These are phyloP conservation scores for Cotoneaster glaucophyllus DNA, from an alignment of 306 rosid genomes.

Conservation along the genomic window DNA sequence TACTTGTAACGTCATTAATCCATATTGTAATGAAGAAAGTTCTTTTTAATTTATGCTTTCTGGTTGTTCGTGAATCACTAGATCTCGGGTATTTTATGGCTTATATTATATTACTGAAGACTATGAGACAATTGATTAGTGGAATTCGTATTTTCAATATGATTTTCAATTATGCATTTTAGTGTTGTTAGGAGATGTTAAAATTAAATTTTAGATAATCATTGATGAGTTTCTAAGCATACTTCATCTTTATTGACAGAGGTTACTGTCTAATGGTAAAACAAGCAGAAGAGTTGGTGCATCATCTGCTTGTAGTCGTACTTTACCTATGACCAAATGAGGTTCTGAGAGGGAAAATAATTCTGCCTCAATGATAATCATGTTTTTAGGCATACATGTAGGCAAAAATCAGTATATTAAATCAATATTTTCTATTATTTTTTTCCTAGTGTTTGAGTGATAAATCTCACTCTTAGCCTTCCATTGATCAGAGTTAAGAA, in stretches of 20 bases:
- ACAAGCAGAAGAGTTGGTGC: slow-evolving; percentile 39
- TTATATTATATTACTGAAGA: neutral
- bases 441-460: neutral
- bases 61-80: neutral
- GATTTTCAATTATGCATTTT: neutral
- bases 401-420: neutral
- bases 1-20: neutral
- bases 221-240: neutral
- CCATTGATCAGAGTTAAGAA: neutral
- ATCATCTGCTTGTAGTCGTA: slow-evolving; percentile 31
- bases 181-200: neutral
- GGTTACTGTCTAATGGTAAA: slow-evolving; percentile 50
- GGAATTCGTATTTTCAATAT: neutral
- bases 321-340: slow-evolving; percentile 39
- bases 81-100: slow-evolving; percentile 46
- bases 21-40: no score
- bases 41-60: no score
- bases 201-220: neutral
- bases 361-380: slow-evolving; percentile 48
- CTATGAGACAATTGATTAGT: neutral
- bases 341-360: slow-evolving; percentile 53
- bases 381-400: slow-evolving; percentile 9
- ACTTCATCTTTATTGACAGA: slow-evolving; percentile 26
- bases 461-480: neutral
- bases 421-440: neutral